Conservation (phyloP, 225 moss, liverwort and hornwort species). For the Physcomitrellopsis africana region DNA sequence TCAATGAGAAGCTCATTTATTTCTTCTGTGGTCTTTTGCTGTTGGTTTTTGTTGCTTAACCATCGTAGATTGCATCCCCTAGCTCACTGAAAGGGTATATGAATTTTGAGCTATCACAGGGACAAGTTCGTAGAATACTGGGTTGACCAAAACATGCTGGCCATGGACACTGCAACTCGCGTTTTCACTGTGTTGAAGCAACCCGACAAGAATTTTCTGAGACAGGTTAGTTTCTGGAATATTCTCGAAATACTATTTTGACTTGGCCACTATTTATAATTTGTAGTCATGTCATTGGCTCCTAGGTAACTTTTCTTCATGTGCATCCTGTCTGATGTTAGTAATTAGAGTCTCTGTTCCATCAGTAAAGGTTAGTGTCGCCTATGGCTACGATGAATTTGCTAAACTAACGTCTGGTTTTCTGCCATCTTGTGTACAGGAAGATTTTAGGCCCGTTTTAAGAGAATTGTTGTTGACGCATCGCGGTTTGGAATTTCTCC, state of each 20-base stretch:
- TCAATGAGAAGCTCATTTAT: neutral
- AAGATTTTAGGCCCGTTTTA: constrained; percentile 97
- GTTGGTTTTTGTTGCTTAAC: neutral
- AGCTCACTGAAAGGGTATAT: neutral
- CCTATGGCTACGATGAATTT: neutral
- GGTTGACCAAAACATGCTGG: constrained; percentile 93
- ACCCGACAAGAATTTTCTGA: constrained; percentile 85
- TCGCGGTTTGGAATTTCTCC: constrained; percentile 98
- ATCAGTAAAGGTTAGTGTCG: constrained; percentile 8
- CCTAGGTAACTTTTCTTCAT: neutral
- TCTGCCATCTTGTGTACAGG: constrained; percentile 50
- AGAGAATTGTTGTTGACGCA: constrained; percentile 87
- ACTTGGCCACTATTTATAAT: neutral
- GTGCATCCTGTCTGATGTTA: neutral
- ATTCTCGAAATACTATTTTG: neutral
- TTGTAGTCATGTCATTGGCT: neutral
- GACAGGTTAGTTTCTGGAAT: constrained; percentile 64
- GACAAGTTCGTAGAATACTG: constrained; percentile 88
- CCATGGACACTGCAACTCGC: constrained; percentile 83
- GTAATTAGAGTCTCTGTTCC: constrained; percentile 11
- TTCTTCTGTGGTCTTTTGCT: neutral
- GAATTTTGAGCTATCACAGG: constrained; percentile 40
- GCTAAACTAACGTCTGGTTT: neutral
- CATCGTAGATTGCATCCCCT: neutral
- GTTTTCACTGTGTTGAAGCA: constrained; percentile 93